phyloP scores from a whole-genome alignment of 257 asterid genomes.

The Nyctanthes arbortristis region DNA sequence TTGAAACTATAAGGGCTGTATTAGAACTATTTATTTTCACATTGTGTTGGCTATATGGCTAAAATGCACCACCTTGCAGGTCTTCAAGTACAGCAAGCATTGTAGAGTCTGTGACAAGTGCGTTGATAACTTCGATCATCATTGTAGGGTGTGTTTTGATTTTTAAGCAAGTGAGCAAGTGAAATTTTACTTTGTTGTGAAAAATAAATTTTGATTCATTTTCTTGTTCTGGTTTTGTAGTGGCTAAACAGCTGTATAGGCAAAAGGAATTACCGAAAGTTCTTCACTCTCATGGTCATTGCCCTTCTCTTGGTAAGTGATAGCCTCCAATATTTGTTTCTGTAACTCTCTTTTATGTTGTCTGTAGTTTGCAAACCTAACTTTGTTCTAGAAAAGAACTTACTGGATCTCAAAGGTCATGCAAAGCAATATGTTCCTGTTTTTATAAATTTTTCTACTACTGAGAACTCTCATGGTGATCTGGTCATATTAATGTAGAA shows the following conservation, averaged over 20 bases:
- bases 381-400: neutral
- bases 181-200: constrained; percentile 8
- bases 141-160: constrained; percentile 77
- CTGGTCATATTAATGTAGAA: too few relatives aligned
- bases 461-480: too few relatives aligned
- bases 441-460: too few relatives aligned
- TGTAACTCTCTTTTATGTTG: neutral
- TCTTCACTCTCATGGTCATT: constrained; percentile 90
- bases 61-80: constrained; percentile 52
- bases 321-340: constrained; percentile 23
- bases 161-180: constrained; percentile 9
- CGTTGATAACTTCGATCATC: constrained; percentile 93
- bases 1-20: neutral
- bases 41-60: neutral
- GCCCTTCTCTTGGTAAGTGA: constrained; percentile 89
- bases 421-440: too few relatives aligned
- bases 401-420: neutral
- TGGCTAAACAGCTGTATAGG: constrained; percentile 99
- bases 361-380: neutral
- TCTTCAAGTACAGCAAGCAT: constrained; percentile 95
- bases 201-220: constrained; percentile 21
- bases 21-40: neutral
- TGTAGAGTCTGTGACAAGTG: constrained; percentile 98
- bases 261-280: constrained; percentile 86
- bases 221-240: constrained; percentile 42